Base-by-base conservation (phyloP, 2,329 filamentous ascomycete genomes). In the Neocucurbitaria cava region DNA sequence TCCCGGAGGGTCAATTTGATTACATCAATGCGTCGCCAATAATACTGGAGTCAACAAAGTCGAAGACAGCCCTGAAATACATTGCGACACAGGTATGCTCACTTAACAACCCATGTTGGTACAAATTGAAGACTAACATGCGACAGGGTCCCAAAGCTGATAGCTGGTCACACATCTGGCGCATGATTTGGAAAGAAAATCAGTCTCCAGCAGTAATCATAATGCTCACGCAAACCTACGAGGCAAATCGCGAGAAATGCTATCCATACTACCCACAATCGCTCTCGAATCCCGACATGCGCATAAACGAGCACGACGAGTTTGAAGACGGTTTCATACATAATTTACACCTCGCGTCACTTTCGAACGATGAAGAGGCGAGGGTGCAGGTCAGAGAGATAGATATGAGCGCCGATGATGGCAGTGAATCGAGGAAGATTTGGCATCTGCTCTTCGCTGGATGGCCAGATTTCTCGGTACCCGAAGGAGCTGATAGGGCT, bases 401-500 rank as follows among this genome's bases (percentile, higher is more conserved):
- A 15, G 76, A 79, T 50, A 74, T 88, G 52, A 77, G 63, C 5
- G 33, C 70, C 8, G 77, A 83, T 5, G 70, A 75, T 20, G 76
- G 73, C 20, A 74, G 38, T 51, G 77, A 87, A 49, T 83, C 86
- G 44, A 89, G 87, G 60, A 82, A 85, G 15, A 83, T 97, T 42
- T 92, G 87, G 83, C 93, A 98, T 75, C 86, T 95, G 50, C 83
- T 96, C 13, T 98, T 96, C 77, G 88, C 85, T 38, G 87, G 86
- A 51, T 97, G 94, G 94, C 91, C 92, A 8, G 93, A 98, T 76
- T 96, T 95, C 74, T 88, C 89, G 28, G 90, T 96, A 2, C 92
- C 94, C 0, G 84, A 84, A 41, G 80, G 87, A 18, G 82, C 86
- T 5, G 88, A 92, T 65, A 79, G 89, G 26, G 82, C 82, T 23